Base-by-base conservation (phyloP, 1,284 basidiomycete species). In the Leccinum solheimii region DNA sequence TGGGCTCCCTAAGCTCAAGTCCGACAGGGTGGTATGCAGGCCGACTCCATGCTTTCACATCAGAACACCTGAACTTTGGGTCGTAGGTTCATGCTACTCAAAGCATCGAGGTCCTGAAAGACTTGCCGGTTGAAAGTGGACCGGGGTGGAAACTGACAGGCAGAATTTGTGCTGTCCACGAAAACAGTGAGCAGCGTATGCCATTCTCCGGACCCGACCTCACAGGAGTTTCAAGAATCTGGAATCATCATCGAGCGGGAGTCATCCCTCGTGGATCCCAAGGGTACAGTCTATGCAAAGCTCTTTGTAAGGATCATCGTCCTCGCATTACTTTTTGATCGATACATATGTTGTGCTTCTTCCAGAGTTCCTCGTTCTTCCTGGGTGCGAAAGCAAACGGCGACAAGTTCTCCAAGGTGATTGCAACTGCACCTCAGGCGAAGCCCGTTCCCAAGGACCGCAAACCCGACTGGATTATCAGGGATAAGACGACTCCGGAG, bases 201-300 rank as follows among this genome's bases (percentile, higher is more conserved):
- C 2, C 8, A 21, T 56, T 43, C 10, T 45, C 11, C 19, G 49
- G 3, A n/a, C 26, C 49, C 1, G 3, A 43, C 55, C 53, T 59
- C 30, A 63, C 52, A 1, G 36, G 9, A 21, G 38, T 38, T 50
- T 55, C 10, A 65, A 92, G 91, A 90, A 72, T 87, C 85, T 53
- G 92, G 92, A 2, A 85, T 94, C 62, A 83, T 94, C 59, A 64
- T 91, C 13, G 91, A 90, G 56, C 76, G 74, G 14, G 90, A 92
- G 70, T 80, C 80, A 51, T 68, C 80, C 2, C 83, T 94, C 38
- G 77, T 90, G 21, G 86, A 88, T 68, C 78, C 86, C 6, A 75
- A 83, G 0, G 88, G 86, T 38, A 82, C 80, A 1, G 79, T 81
- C 2, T 93, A 94, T 66, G 87, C 89, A 16, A 87, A 83, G 67